A percentile compares a stretch with the other conserved stretches of the same genome.
These are phyloP conservation scores for Kwoniella heveanensis DNA, from an alignment of 768 basidiomycete species.

Conservation along the genomic window DNA sequence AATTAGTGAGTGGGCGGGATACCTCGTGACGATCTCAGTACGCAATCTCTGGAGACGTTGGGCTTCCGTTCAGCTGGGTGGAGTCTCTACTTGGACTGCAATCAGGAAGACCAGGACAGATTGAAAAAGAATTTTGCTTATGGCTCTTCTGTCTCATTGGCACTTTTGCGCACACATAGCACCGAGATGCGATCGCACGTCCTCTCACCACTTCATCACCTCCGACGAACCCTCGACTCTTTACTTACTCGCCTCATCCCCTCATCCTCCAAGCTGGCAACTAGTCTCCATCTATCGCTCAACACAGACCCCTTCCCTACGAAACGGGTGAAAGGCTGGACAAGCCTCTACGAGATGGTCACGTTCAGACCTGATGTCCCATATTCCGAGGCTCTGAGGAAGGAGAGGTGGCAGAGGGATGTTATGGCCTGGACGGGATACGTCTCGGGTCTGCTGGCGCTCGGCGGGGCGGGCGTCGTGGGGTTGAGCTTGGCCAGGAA, in stretches of 20 bases:
- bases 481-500: constrained; percentile 17
- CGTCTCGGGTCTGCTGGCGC: constrained; percentile 10
- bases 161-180: constrained; percentile 58
- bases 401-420: constrained; percentile 69
- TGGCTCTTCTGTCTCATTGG: neutral
- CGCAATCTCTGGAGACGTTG: too few species aligned
- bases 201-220: constrained; percentile 73
- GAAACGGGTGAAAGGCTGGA: constrained; percentile 71
- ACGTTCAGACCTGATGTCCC: constrained; percentile 95
- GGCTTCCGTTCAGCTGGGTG: too few species aligned
- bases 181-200: constrained; percentile 93
- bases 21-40: too few species aligned
- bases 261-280: constrained; percentile 24
- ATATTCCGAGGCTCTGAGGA: constrained; percentile 76
- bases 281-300: constrained; percentile 13
- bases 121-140: too few species aligned
- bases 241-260: constrained; percentile 53
- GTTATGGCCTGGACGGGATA: constrained; percentile 59
- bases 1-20: constrained; percentile 92
- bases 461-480: constrained; percentile 20
- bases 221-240: constrained; percentile 78
- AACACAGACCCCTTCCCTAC: constrained; percentile 63
- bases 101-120: too few species aligned
- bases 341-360: constrained; percentile 94
- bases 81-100: too few species aligned